Evolutionary conservation across 2,329 filamentous ascomycete species (phyloP).

Genomic region (Orbilia javanica): DNA sequence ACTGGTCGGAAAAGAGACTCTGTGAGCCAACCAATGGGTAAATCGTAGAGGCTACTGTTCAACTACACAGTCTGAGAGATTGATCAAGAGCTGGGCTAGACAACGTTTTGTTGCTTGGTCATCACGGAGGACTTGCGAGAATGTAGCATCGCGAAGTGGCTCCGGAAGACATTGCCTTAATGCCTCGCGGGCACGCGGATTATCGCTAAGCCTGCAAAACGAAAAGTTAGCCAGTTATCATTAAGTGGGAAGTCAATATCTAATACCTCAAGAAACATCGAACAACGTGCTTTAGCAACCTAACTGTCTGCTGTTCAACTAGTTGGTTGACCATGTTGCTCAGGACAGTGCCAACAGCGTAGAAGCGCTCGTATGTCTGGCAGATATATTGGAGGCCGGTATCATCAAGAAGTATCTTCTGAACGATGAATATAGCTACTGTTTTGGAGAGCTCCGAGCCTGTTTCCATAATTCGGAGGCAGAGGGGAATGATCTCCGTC

Average conservation of each 20-base stretch:
- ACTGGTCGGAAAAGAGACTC: neutral
- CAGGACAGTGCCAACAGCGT: conserved; percentile 94
- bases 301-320: conserved; percentile 95
- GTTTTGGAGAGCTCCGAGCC: conserved; percentile 98
- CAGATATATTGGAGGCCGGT: conserved; percentile 98
- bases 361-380: conserved; percentile 98
- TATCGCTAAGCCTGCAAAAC: conserved; percentile 83
- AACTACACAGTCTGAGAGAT: conserved; percentile 88
- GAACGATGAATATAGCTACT: conserved; percentile 98
- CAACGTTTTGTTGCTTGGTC: conserved; percentile 98
- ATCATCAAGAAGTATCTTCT: conserved; percentile 97
- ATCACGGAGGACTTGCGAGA: conserved; percentile 94
- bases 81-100: conserved; percentile 95
- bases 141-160: conserved; percentile 97
- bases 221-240: neutral
- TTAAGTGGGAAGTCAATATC: conserved; percentile 48
- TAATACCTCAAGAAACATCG: conserved; percentile 92
- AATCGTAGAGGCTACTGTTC: conserved; percentile 63
- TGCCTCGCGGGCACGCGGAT: conserved; percentile 93
- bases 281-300: conserved; percentile 96
- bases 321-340: conserved; percentile 99
- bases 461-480: conserved; percentile 98
- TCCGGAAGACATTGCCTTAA: conserved; percentile 96
- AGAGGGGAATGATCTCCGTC: conserved; percentile 97
- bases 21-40: neutral